Conservation (phyloP, 148 eudicot species). For the Silene conica region DNA sequence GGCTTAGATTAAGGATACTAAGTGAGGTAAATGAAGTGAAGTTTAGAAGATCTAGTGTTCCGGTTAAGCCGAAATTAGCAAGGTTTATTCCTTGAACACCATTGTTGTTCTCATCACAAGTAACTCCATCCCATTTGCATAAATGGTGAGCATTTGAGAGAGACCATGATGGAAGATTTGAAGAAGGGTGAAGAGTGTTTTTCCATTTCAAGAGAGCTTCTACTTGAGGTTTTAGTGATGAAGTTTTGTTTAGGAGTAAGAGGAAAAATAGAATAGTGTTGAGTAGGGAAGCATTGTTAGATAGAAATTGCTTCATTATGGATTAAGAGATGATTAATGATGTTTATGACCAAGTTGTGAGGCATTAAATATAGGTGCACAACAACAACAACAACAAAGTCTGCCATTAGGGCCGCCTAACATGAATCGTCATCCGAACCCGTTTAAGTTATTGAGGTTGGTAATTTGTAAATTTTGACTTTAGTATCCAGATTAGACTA, state of each 20-base stretch:
- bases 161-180: conserved; percentile 19
- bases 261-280: neutral
- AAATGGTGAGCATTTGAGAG: conserved; percentile 10
- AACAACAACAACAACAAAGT: too few species aligned
- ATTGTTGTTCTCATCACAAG: conserved; percentile 9
- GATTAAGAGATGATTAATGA: neutral
- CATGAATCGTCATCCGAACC: too few species aligned
- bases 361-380: conserved; percentile 3
- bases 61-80: neutral
- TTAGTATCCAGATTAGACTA: too few species aligned
- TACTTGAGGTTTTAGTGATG: conserved; percentile 11
- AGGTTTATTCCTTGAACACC: conserved; percentile 16
- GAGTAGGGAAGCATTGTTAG: neutral
- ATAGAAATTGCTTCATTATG: conserved; percentile 10
- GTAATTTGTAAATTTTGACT: too few species aligned
- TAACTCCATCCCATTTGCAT: conserved; percentile 28
- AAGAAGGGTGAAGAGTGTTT: conserved; percentile 1
- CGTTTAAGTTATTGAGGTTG: too few species aligned
- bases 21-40: conserved; percentile 26
- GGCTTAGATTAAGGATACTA: conserved; percentile 18
- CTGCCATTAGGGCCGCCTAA: too few species aligned
- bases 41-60: conserved; percentile 24
- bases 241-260: conserved; percentile 14
- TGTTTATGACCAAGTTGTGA: neutral
- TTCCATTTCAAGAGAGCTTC: conserved; percentile 16